Evolutionary conservation across 2,329 filamentous ascomycete species (phyloP).

Genomic region (Talaromyces piceae): DNA sequence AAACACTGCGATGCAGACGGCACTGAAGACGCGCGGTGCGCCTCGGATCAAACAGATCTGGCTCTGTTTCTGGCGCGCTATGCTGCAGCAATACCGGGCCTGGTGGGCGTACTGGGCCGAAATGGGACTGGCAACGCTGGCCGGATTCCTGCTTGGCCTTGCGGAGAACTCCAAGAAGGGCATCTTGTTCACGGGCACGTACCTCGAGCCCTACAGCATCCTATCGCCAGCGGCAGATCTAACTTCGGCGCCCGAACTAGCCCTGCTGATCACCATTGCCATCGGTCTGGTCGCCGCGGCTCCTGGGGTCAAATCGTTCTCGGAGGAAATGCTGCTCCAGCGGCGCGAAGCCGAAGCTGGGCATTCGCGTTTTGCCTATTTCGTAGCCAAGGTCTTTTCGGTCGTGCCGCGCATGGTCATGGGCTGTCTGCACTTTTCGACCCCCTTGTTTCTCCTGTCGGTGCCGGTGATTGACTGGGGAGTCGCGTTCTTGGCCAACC

Average conservation of each 20-base stretch:
- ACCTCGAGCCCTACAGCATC: constrained; percentile 2
- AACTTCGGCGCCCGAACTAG: neutral
- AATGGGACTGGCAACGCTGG: constrained; percentile 6
- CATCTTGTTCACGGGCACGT: constrained; percentile 7
- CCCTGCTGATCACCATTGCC: constrained; percentile 5
- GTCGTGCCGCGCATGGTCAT: constrained; percentile 5
- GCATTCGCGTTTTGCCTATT: constrained; percentile 4
- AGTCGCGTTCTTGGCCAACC: constrained; percentile 2
- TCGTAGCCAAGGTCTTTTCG: constrained; percentile 5
- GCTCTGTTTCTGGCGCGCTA: constrained; percentile 47
- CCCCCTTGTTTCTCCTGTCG: constrained; percentile 3
- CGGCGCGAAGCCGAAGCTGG: constrained; percentile 7
- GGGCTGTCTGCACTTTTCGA: constrained; percentile 6
- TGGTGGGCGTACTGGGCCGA: constrained; percentile 3
- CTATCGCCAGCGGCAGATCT: constrained; percentile 3
- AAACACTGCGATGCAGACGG: constrained; percentile 33
- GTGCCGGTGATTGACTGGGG: constrained; percentile 4
- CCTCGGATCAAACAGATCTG: constrained; percentile 41
- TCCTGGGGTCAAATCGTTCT: constrained; percentile 6
- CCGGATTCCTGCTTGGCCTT: constrained; percentile 5
- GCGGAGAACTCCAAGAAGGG: constrained; percentile 4
- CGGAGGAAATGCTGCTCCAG: constrained; percentile 7
- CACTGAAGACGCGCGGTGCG: constrained; percentile 46
- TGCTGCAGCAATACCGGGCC: constrained; percentile 51
- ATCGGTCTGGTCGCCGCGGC: constrained; percentile 6